Evolutionary conservation across 2,329 filamentous ascomycete genomes (phyloP), one percentile per base, ranked within the genome.

Genomic region (Neodidymelliopsis sp.): DNA sequence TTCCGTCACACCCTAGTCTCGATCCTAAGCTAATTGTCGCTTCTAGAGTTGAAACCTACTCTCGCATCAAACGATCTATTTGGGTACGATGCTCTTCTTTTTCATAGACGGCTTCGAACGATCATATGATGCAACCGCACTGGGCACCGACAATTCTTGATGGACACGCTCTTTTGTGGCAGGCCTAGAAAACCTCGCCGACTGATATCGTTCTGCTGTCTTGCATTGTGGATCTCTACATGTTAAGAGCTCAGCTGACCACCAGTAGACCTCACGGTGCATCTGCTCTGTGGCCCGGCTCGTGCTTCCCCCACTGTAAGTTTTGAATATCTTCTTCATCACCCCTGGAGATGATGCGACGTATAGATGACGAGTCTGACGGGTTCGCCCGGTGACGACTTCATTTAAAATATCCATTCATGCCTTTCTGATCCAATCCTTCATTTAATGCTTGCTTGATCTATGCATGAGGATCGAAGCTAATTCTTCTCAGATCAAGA

Each of bases 141-240:
- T 96, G 91, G 91, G 91, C 91, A 93, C 91, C 88, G 91, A 95
- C 75, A 79, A 77, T 76, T 80, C 75, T 85, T 91, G 91, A 91
- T 74, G 89, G 91, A 85, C 84, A 88, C 84, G 90, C 91, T 90
- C 70, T 77, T 83, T 89, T 90, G 90, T 77, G 91, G 90, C 91
- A 96, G 91, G 91, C 91, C 90, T 96, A 95, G 91, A 95, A 96
- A 96, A 96, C 92, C 91, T 96, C 86, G 91, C 90, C 91, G 89
- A 93, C 91, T 96, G 91, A 96, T 78, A 70, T 39, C 34, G 44
- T 48, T 49, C 27, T 31, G 18, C 23, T 19, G 30, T n/a, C 33
- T 49, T 28, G 16, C 24, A 47, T 24, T 18, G 23, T 35, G 28
- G 5, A 34, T 9, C 33, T 36, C n/a, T 6, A 15, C 13, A 16